Base-by-base conservation (phyloP, 768 basidiomycete species). In the Pisolithus sp. region DNA sequence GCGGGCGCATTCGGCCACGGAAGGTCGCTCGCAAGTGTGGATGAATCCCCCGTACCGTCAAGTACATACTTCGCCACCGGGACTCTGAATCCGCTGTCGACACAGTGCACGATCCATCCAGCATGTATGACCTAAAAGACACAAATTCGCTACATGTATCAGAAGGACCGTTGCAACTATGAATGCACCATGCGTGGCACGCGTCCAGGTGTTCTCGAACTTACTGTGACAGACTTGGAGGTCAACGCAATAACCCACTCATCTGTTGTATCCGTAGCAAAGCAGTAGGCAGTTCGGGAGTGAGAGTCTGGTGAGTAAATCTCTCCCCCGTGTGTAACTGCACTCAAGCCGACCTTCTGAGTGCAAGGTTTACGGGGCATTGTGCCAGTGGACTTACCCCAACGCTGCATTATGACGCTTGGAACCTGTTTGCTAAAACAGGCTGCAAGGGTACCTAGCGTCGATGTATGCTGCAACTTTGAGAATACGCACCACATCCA, bases 371-470 rank as follows among this genome's bases (percentile, higher is more conserved):
- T 34, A 13, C 34, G 5, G 13, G 34, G 12, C 4, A 15, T 6
- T n/a, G n/a, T n/a, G n/a, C n/a, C n/a, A 42, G 0, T 10, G 37
- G 7, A 55, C 67, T 15, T 38, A 62, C 65, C 53, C 65, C 65
- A 67, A 54, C 48, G 47, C 21, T 69, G 53, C 20, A 31, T 50
- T 15, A 61, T n/a, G 17, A 38, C 7, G 1, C 39, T 57, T 24
- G 67, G 63, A 6, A 67, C 65, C 4, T 46, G 55, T 10, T 52
- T 57, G 44, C 65, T 67, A 43, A 67, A 67, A 49, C 64, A 68
- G 8, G 65, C 65, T 67, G 39, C 15, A 18, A 53, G 12, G 8
- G 13, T 24, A 9, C 20, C 38, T 48, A 43, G 34, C 17, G 21
- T 13, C 21, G 15, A 17, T 1, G 15, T 23, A 4, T 18, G 30